Evolutionary conservation across 2,329 filamentous ascomycete genomes (phyloP), one percentile per base, ranked within the genome.

Genomic region (Fusarium sp.): DNA sequence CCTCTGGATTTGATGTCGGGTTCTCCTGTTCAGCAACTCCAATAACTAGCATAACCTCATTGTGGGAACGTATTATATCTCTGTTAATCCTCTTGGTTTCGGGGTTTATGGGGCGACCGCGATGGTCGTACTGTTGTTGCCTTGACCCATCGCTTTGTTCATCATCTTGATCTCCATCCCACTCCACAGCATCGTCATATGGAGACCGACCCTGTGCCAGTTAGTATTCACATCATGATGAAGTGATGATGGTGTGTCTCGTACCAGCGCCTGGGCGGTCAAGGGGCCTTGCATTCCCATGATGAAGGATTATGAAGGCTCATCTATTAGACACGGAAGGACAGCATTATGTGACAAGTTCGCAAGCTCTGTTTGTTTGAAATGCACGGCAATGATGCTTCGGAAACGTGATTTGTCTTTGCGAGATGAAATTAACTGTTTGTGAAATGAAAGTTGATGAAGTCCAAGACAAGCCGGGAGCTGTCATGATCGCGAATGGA

Each of bases 1-100:
- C 74, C 56, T 83, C 80, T 5, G 79, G 77, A 4, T 81, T 79
- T 20, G 78, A 74, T 4, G 73, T 72, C 7, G 77, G 77, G 55
- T 82, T 83, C 58, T 89, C 86, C 13, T 86, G 84, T 70, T 89
- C 87, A 8, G 86, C 87, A 4, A 89, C 87, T 5, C 87, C 87
- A 38, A 89, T 89, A 9, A 88, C 86, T 16, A 84, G 81, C 87
- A 89, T 89, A 4, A 89, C 87, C 68, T 89, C 86, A 68, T 89
- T 89, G 71, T 89, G 87, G 9, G 87, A 83, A 56, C 87, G 82
- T 25, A 89, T 85, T 31, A 88, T 83, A 62, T 87, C 84, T 53
- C 83, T 82, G 68, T 87, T 88, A 67, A 87, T 83, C 11, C 80
- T 79, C 71, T 84, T 86, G 1, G 85, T 87, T 56, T 84, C 82